Conservation (phyloP, 805 yeast species). For the Pichia pseudocactophila region DNA sequence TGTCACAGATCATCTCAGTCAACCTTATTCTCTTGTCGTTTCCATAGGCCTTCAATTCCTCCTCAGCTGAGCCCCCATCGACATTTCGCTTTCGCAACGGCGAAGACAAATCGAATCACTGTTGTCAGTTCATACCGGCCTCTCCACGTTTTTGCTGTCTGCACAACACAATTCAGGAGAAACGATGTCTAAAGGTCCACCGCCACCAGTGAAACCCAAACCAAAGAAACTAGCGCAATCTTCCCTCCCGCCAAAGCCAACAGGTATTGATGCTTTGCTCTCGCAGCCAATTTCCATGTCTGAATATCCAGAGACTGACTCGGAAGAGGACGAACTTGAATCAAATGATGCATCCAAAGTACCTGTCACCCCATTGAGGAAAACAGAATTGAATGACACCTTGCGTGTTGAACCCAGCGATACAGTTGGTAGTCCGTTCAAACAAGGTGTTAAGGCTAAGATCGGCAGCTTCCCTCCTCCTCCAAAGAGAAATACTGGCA, state of each 20-base stretch:
- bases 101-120: too few relatives aligned
- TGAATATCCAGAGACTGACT: slow-evolving; percentile 1
- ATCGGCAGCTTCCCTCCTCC: slow-evolving; percentile 6
- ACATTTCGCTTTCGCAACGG: too few relatives aligned
- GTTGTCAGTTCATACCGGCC: too few relatives aligned
- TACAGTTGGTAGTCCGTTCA: slow-evolving; percentile 3
- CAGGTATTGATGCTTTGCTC: slow-evolving; percentile 2
- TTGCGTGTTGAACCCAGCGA: too few relatives aligned
- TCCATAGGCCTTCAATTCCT: too few relatives aligned
- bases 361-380: neutral
- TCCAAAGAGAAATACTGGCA: slow-evolving; percentile 5
- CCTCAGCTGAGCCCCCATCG: too few relatives aligned
- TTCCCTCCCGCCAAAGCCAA: too few relatives aligned
- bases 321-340: neutral
- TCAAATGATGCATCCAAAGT: neutral
- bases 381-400: too few relatives aligned
- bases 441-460: neutral
- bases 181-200: slow-evolving; percentile 17
- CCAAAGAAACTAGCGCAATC: slow-evolving; percentile 24
- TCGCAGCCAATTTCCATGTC: slow-evolving; percentile 7
- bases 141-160: neutral
- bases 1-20: too few relatives aligned
- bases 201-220: slow-evolving; percentile 27
- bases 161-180: too few relatives aligned
- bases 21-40: too few relatives aligned